phyloP scores from a whole-genome alignment of 805 yeast genomes.

The Tetrapisispora iriomotensis region DNA sequence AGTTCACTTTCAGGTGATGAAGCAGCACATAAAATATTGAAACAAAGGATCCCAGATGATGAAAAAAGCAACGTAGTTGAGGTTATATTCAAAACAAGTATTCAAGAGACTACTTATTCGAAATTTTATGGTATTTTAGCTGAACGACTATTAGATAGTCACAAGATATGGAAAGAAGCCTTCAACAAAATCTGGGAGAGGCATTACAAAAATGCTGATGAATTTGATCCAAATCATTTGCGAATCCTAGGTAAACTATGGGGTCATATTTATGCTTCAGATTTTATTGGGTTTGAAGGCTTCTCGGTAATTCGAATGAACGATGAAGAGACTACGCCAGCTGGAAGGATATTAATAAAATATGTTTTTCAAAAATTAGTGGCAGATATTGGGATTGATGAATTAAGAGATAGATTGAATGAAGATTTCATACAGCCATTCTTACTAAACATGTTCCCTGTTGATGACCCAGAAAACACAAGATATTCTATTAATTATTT shows the following conservation, averaged over 20 bases:
- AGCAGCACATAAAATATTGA: conserved; percentile 76
- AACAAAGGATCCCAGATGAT: conserved; percentile 34
- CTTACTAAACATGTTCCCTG: conserved; percentile 58
- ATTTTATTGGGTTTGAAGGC: conserved; percentile 54
- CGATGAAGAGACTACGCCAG: conserved; percentile 66
- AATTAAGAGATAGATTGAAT: conserved; percentile 39
- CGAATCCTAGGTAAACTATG: conserved; percentile 75
- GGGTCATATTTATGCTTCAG: conserved; percentile 74
- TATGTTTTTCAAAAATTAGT: conserved; percentile 71
- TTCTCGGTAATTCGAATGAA: conserved; percentile 49
- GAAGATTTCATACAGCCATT: conserved; percentile 44
- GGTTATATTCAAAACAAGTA: conserved; percentile 69
- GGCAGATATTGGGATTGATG: conserved; percentile 58
- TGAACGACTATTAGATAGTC: conserved; percentile 47
- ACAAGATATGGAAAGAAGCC: conserved; percentile 45
- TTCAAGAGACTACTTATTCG: conserved; percentile 79
- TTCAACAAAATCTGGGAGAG: conserved; percentile 45
- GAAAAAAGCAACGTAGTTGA: conserved; percentile 51
- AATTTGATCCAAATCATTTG: conserved; percentile 60
- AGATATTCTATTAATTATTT: conserved; percentile 82
- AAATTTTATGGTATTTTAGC: conserved; percentile 75
- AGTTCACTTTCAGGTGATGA: conserved; percentile 89
- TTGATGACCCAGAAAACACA: conserved; percentile 39
- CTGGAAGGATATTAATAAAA: conserved; percentile 71
- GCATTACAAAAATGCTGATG: conserved; percentile 50